Evolutionary conservation across 2,329 filamentous ascomycete genomes (phyloP), one percentile per base, ranked within the genome.

Genomic region (Blastomyces parvus): DNA sequence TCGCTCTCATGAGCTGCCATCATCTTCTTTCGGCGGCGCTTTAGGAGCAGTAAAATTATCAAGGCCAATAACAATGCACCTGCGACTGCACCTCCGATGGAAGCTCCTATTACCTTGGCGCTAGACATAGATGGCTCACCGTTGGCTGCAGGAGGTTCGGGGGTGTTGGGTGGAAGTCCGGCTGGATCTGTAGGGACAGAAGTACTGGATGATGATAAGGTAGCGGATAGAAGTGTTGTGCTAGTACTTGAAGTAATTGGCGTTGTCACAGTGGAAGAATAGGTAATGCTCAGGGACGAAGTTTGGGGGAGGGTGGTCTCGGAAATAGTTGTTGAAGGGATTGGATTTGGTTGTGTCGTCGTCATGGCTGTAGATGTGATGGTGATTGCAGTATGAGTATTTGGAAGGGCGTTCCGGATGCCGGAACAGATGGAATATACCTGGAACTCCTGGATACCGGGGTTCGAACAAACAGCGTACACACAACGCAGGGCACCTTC

Each of bases 401-500:
- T 82, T n/a, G 78, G 74, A 38, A 83, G 74, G 6, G 85, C 84
- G 59, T 74, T 74, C 2, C 74, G 69, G 64, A 84, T 73, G 4
- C 76, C 78, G 48, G 73, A 71, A 69, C 88, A 91, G 76, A 90
- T 85, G 27, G 74, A 76, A 62, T 82, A 75, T 2, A 81, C 78
- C 38, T 77, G 74, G 68, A 79, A 70, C 73, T 80, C 74, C 42
- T 71, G 68, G 11, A 72, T 72, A 60, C 83, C 80, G 13, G 74
- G 69, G 2, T 78, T 76, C 4, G 76, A 72, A 72, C 88, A 91
- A 17, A 74, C 75, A 2, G 83, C 83, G 9, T 83, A 77, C 42
- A 89, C 81, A 72, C 88, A 91, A 70, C 87, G 83, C 66, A 90
- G 74, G 4, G 85, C 86, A 13, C 82, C 88, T 74, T 91, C 88